Conservation (phyloP, 345 rosid species). For the Gossypium herbaceum region DNA sequence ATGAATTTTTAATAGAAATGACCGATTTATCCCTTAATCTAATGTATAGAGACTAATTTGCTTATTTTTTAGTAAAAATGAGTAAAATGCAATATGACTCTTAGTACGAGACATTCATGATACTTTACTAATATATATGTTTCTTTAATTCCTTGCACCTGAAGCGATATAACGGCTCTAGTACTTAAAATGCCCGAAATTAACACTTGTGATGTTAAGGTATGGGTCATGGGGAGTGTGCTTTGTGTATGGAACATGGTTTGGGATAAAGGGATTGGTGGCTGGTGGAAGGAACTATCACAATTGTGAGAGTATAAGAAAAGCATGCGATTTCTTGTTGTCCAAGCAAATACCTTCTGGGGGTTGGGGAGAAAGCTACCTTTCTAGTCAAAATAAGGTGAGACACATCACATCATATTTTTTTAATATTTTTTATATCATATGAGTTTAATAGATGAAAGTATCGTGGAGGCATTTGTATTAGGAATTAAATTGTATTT, state of each 20-base stretch:
- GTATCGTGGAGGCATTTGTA: too few species aligned
- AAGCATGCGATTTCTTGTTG: conserved; percentile 54
- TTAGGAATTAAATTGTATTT: too few species aligned
- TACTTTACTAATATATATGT: too few species aligned
- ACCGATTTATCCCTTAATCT: too few species aligned
- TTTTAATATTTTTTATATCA: too few species aligned
- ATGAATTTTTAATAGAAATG: too few species aligned
- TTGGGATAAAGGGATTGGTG: conserved; percentile 58
- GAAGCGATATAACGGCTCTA: neutral
- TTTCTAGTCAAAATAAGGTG: conserved; percentile 57
- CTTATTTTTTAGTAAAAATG: too few species aligned
- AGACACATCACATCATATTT: neutral
- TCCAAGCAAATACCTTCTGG: conserved; percentile 53
- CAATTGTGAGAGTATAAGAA: conserved; percentile 33
- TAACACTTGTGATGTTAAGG: conserved; percentile 23
- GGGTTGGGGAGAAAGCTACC: conserved; percentile 79
- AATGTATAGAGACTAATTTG: too few species aligned
- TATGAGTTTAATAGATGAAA: too few species aligned
- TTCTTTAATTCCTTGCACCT: neutral
- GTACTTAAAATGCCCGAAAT: too few species aligned
- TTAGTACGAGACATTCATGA: too few species aligned
- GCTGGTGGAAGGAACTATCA: conserved; percentile 39
- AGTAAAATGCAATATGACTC: too few species aligned
- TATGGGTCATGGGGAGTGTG: conserved; percentile 85
- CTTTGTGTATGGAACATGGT: conserved; percentile 79